Conservation (phyloP, 2,329 filamentous ascomycete species). For the Myotisia sp. region DNA sequence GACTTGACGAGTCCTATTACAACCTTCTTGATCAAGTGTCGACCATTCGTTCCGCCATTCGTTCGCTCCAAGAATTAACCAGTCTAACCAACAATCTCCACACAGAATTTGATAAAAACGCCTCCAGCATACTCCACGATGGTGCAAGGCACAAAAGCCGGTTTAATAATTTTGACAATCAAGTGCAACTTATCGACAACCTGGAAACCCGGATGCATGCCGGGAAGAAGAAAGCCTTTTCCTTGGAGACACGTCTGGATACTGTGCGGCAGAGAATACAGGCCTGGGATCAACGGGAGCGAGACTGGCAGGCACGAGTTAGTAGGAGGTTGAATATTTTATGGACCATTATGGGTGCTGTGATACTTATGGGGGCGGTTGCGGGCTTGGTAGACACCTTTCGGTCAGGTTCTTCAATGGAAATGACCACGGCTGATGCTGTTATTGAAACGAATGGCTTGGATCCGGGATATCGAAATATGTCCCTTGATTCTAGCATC, state of each 20-base stretch:
- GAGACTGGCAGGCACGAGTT: slow-evolving; percentile 28
- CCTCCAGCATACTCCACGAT: slow-evolving; percentile 23
- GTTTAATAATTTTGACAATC: slow-evolving; percentile 26
- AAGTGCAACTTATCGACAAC: slow-evolving; percentile 23
- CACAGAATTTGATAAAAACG: slow-evolving; percentile 27
- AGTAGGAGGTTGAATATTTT: slow-evolving; percentile 27
- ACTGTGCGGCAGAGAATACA: slow-evolving; percentile 27
- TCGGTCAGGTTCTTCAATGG: too few species aligned
- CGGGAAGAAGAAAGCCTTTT: slow-evolving; percentile 22
- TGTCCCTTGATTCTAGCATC: too few species aligned
- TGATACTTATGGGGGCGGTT: too few species aligned
- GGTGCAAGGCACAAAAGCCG: slow-evolving; percentile 24
- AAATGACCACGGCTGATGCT: too few species aligned
- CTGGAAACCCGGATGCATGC: slow-evolving; percentile 28
- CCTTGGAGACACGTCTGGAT: slow-evolving; percentile 27
- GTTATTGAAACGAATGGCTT: too few species aligned
- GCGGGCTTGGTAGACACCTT: too few species aligned
- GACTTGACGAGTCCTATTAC: slow-evolving; percentile 36
- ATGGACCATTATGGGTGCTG: slow-evolving; percentile 20
- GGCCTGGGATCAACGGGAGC: slow-evolving; percentile 30
- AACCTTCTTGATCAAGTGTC: slow-evolving; percentile 33
- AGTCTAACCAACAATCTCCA: slow-evolving; percentile 24
- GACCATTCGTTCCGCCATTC: slow-evolving; percentile 27
- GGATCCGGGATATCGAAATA: too few species aligned
- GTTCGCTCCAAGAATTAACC: slow-evolving; percentile 29